Base-by-base conservation (phyloP, 352 stramenopile species). In the Phytopythium kandeliae region DNA sequence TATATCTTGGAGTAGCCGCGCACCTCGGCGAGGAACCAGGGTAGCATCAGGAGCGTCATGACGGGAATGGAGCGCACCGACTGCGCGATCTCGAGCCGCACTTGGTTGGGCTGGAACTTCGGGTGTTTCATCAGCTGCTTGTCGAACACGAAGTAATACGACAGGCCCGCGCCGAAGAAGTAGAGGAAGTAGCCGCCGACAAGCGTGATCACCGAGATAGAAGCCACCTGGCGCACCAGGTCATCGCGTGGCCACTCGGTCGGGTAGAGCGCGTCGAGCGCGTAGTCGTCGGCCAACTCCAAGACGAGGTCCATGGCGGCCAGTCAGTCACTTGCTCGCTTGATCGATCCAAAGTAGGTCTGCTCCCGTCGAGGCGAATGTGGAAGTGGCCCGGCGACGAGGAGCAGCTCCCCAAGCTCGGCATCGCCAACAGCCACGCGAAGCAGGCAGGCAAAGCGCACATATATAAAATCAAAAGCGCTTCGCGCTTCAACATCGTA, bases 261-360 rank as follows among this genome's bases (percentile, higher is more conserved):
- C 26, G 76, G 72, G 59, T 88, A 90, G 49, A 90, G 16, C 11
- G 48, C 52, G 58, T 86, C 80, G 35, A 88, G 57, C 25, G 64
- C 15, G 45, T 71, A 69, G 25, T 71, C 45, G 62, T 90, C 79
- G 28, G 56, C 57, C 34, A 73, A 35, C 34, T 80, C 68, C 19
- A 90, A 54, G 35, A 83, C 65, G 49, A 85, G 62, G 49, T 90
- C 79, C 79, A 90, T 90, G 2, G 38, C 28, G n/a, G n/a, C n/a
- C n/a, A n/a, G n/a, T n/a, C n/a, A n/a, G n/a, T n/a, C n/a, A n/a
- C n/a, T n/a, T n/a, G n/a, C n/a, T n/a, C n/a, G 28, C 28, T 22
- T 16, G 31, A 35, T 13, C 22, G 40, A 19, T 21, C 21, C 4
- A 31, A 13, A 46, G 38, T 5, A 5, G 30, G 40, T 22, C 21